Evolutionary conservation across 1,139 yeast species (phyloP).

Genomic region (Taphrina deformans): DNA sequence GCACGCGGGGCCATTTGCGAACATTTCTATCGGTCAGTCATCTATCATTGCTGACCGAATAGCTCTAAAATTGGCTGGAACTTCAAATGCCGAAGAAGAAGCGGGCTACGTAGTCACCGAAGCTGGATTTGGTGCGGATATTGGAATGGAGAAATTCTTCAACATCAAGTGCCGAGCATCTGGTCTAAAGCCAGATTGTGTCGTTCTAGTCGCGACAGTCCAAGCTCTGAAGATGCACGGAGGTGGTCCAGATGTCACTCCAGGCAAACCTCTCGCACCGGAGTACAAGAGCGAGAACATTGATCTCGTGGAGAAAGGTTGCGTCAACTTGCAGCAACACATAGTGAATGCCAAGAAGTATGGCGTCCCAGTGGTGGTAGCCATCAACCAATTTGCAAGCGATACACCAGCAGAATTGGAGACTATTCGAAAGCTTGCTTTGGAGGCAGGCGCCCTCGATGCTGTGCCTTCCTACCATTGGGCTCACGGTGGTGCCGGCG

Average conservation of each 20-base stretch:
- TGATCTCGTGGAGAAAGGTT: slow-evolving; percentile 79
- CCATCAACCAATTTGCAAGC: slow-evolving; percentile 85
- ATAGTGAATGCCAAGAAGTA: slow-evolving; percentile 80
- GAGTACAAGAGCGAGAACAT: slow-evolving; percentile 84
- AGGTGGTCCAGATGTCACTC: slow-evolving; percentile 97
- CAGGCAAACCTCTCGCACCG: slow-evolving; percentile 86
- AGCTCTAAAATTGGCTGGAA: slow-evolving; percentile 91
- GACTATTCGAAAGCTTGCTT: slow-evolving; percentile 76
- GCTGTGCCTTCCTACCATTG: slow-evolving; percentile 96
- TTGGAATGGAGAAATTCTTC: slow-evolving; percentile 98
- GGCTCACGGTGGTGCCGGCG: slow-evolving; percentile 98
- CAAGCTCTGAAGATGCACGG: slow-evolving; percentile 97
- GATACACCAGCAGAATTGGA: slow-evolving; percentile 84
- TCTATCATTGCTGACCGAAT: slow-evolving; percentile 93
- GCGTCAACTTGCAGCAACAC: slow-evolving; percentile 88
- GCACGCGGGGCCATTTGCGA: slow-evolving; percentile 98
- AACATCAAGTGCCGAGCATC: slow-evolving; percentile 95
- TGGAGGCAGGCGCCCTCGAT: slow-evolving; percentile 91
- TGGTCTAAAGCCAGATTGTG: slow-evolving; percentile 86
- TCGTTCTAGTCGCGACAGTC: slow-evolving; percentile 94
- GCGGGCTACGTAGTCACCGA: slow-evolving; percentile 94
- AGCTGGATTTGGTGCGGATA: slow-evolving; percentile 98
- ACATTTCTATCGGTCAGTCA: slow-evolving; percentile 65
- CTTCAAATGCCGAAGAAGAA: slow-evolving; percentile 59
- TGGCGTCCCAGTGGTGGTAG: slow-evolving; percentile 93